A percentile compares a stretch with the other conserved stretches of the same genome.
phyloP scores from a whole-genome alignment of 345 rosid genomes.

The Eucalyptus virginea region DNA sequence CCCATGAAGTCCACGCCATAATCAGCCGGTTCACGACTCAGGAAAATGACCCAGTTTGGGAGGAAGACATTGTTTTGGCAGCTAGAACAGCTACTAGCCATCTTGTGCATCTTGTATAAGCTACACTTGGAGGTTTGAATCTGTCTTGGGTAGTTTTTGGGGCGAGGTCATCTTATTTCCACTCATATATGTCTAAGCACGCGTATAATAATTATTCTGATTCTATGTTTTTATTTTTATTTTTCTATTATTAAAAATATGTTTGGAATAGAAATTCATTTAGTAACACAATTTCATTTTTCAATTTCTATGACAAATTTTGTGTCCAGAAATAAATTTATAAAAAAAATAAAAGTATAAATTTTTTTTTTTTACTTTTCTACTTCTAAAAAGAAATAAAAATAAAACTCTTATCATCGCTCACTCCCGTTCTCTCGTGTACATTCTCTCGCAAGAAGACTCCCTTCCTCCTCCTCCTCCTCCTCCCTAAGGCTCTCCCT shows the following conservation, averaged over 20 bases:
- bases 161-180: neutral
- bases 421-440: accelerated
- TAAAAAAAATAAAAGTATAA: accelerated
- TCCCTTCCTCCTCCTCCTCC: too few relatives aligned
- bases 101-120: neutral
- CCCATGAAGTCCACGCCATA: too few relatives aligned
- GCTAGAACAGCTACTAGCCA: neutral
- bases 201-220: accelerated
- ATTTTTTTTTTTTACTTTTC: too few relatives aligned
- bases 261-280: accelerated
- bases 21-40: too few relatives aligned
- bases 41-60: too few relatives aligned
- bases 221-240: accelerated
- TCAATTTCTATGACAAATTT: accelerated
- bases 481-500: too few relatives aligned
- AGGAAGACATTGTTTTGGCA: neutral
- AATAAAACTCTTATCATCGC: accelerated
- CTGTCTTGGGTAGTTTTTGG: accelerated
- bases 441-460: too few relatives aligned
- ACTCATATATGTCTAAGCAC: too few relatives aligned
- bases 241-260: accelerated
- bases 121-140: neutral
- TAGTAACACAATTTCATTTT: too few relatives aligned
- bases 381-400: accelerated
- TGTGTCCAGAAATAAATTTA: too few relatives aligned